These are phyloP conservation scores for Gnomoniopsis smithogilvyi DNA, from an alignment of 2,329 filamentous ascomycete species.

Conservation along the genomic window DNA sequence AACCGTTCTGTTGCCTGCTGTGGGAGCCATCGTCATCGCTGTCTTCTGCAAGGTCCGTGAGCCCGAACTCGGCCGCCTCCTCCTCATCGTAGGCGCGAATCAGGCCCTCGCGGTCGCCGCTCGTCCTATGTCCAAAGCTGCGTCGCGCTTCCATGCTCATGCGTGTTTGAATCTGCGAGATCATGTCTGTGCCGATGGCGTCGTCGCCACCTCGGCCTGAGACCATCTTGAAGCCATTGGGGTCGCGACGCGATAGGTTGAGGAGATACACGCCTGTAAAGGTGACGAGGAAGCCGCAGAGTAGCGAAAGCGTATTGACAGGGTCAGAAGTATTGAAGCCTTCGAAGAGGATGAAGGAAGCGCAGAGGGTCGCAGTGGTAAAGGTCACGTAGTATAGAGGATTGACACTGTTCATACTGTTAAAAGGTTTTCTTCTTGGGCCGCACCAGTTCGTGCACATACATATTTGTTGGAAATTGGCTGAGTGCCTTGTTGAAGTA, in stretches of 20 bases:
- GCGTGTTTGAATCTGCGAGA: conserved; percentile 85
- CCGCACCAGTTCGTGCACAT: conserved; percentile 35
- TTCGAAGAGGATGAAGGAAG: conserved; percentile 92
- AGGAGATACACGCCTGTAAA: conserved; percentile 94
- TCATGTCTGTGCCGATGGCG: conserved; percentile 84
- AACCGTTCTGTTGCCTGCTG: conserved; percentile 39
- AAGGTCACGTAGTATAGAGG: conserved; percentile 97
- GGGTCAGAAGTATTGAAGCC: conserved; percentile 94
- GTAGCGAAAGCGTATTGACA: conserved; percentile 86
- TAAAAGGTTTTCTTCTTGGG: conserved; percentile 21
- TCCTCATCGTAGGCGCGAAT: conserved; percentile 91
- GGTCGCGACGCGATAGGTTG: conserved; percentile 91
- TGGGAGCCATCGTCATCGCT: conserved; percentile 58
- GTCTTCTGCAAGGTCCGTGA: conserved; percentile 77
- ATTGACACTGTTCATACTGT: conserved; percentile 65
- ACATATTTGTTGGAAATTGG: conserved; percentile 97
- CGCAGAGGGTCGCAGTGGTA: conserved; percentile 88
- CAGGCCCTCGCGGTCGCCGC: conserved; percentile 68
- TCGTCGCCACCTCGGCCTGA: conserved; percentile 63
- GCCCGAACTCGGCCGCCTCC: conserved; percentile 66
- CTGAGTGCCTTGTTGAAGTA: conserved; percentile 99
- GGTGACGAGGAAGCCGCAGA: conserved; percentile 91
- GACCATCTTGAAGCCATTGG: conserved; percentile 69
- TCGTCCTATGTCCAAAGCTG: conserved; percentile 62
- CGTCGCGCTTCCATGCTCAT: conserved; percentile 89